Conservation (phyloP, 2,329 filamentous ascomycete genomes). For the Monosporascus sp. region DNA sequence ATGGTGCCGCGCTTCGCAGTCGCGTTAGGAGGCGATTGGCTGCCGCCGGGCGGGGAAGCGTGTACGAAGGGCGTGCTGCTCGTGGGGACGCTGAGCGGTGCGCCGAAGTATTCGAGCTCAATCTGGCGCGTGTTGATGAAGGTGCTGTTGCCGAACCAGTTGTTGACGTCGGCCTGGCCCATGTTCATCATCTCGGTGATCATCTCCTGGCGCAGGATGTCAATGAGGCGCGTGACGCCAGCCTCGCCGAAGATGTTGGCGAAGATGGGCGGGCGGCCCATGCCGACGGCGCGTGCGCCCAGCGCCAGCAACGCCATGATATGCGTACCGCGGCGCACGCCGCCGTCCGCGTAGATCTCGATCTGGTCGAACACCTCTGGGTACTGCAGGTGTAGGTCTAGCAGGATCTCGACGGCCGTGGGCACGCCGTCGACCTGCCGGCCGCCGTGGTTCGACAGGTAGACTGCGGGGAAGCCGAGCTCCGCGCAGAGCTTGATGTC, state of each 20-base stretch:
- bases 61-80: neutral
- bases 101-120: conserved; percentile 6
- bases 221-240: conserved; percentile 36
- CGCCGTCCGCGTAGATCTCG: conserved; percentile 28
- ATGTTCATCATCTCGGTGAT: conserved; percentile 4
- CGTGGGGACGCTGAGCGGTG: neutral
- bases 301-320: conserved; percentile 28
- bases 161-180: conserved; percentile 3
- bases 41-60: neutral
- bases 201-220: conserved; percentile 41
- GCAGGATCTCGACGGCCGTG: conserved; percentile 23
- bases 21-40: no score
- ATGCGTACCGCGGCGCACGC: conserved; percentile 28
- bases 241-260: conserved; percentile 39
- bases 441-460: conserved; percentile 31
- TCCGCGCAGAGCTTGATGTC: conserved; percentile 23
- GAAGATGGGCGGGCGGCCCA: conserved; percentile 42
- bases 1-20: no score
- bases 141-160: conserved; percentile 4
- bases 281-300: conserved; percentile 28
- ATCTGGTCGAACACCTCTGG: conserved; percentile 25
- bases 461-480: conserved; percentile 23
- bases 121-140: conserved; percentile 6
- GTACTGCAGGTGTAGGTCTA: conserved; percentile 22
- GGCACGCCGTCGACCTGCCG: conserved; percentile 27